Percentiles rank a stretch among this genome's conserved stretches.
Evolutionary conservation across 2,329 filamentous ascomycete species (phyloP).

Genomic region (Coniochaeta sp.): DNA sequence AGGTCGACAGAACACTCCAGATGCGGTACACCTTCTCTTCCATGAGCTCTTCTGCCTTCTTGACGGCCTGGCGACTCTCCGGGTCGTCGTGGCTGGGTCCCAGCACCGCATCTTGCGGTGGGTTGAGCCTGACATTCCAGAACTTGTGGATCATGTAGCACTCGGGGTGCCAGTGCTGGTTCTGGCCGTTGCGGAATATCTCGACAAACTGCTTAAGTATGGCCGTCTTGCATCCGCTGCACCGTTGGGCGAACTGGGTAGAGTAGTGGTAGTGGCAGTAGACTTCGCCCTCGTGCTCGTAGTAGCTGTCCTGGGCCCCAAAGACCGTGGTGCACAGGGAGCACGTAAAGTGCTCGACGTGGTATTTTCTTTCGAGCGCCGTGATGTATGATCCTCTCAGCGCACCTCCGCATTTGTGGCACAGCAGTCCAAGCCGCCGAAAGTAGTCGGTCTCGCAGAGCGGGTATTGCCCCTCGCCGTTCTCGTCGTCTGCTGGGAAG

Average conservation of each 20-base stretch:
- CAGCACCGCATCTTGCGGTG: conserved; percentile 45
- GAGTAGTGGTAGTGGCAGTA: conserved; percentile 99
- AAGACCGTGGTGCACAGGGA: conserved; percentile 97
- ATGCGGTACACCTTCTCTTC: conserved; percentile 97
- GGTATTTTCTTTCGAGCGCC: conserved; percentile 94
- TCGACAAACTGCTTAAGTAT: conserved; percentile 99
- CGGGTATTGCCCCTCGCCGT: conserved; percentile 80
- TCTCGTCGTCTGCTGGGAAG: conserved; percentile 90
- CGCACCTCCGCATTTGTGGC: conserved; percentile 85
- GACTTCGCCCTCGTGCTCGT: conserved; percentile 92
- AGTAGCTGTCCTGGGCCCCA: conserved; percentile 96
- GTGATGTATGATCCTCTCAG: conserved; percentile 97
- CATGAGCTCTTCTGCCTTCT: conserved; percentile 84
- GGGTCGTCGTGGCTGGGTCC: conserved; percentile 36
- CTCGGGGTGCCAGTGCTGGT: conserved; percentile 98
- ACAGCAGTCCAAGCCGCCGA: conserved; percentile 80
- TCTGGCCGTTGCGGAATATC: conserved; percentile 94
- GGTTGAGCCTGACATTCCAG: conserved; percentile 88
- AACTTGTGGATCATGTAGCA: conserved; percentile 99
- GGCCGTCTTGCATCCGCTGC: conserved; percentile 92
- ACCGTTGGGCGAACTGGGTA: conserved; percentile 91
- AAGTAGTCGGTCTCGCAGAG: conserved; percentile 99
- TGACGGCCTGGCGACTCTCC: conserved; percentile 67
- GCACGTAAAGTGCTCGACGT: conserved; percentile 98
- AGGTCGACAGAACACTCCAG: conserved; percentile 94